phyloP scores from a whole-genome alignment of 2,329 filamentous ascomycete species.

The Shiraia bambusicola region DNA sequence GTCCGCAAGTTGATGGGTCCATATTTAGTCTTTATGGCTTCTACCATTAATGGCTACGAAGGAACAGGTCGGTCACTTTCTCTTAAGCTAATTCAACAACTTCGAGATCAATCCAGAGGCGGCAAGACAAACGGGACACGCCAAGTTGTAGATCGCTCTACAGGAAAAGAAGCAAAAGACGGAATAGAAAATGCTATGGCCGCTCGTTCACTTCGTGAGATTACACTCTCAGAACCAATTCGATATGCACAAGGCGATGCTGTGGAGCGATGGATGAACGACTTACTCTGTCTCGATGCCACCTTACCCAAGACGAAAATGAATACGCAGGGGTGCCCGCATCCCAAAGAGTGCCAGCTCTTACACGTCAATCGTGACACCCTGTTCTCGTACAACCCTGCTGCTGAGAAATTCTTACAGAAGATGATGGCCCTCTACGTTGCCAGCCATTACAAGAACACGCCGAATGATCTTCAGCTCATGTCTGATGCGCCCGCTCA shows the following conservation, averaged over 20 bases:
- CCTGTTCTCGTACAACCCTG: constrained; percentile 94
- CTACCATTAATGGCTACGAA: constrained; percentile 98
- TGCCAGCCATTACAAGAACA: constrained; percentile 97
- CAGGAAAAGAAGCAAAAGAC: constrained; percentile 63
- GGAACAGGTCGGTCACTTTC: constrained; percentile 93
- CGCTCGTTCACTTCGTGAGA: constrained; percentile 83
- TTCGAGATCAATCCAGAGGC: constrained; percentile 85
- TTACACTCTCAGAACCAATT: constrained; percentile 90
- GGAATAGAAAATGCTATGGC: constrained; percentile 43
- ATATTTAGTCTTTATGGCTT: constrained; percentile 98
- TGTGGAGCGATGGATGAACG: constrained; percentile 97
- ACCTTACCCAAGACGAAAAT: constrained; percentile 78
- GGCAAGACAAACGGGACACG: constrained; percentile 56
- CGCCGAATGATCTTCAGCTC: constrained; percentile 94
- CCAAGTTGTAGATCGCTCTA: constrained; percentile 74
- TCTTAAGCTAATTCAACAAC: constrained; percentile 93
- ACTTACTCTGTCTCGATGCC: constrained; percentile 87
- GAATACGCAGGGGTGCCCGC: constrained; percentile 76
- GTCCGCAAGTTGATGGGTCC: constrained; percentile 94
- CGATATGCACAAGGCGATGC: constrained; percentile 87
- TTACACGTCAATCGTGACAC: constrained; percentile 95
- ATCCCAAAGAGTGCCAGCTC: constrained; percentile 88
- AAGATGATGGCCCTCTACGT: constrained; percentile 98
- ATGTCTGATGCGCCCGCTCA: constrained; percentile 98
- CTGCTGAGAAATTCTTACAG: constrained; percentile 95